A percentile compares a stretch with the other conserved stretches of the same genome.
Evolutionary conservation across 805 yeast species (phyloP).

Genomic region (Myxozyma geophila): DNA sequence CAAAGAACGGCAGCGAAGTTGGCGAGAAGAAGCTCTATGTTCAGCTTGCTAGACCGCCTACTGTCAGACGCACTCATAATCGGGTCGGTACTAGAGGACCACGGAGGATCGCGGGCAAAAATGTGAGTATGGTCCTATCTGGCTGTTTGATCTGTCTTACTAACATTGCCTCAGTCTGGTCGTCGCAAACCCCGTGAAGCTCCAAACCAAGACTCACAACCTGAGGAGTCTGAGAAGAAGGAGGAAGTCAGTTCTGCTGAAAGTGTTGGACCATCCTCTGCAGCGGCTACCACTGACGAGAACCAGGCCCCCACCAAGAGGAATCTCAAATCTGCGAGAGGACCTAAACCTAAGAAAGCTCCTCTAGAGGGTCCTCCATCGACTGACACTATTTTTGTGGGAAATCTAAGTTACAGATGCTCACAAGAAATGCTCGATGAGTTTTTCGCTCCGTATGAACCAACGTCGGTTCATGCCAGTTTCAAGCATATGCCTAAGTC

Average conservation of each 20-base stretch:
- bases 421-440: constrained; percentile 42
- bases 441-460: constrained; percentile 49
- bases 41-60: constrained; percentile 34
- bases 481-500: constrained; percentile 53
- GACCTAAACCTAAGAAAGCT: constrained; percentile 33
- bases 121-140: constrained; percentile 3
- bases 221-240: background rate
- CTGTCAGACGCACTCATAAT: constrained; percentile 9
- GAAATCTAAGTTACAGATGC: constrained; percentile 57
- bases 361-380: constrained; percentile 60
- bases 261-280: background rate
- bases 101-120: constrained; percentile 9
- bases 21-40: constrained; percentile 39
- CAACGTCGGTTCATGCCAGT: constrained; percentile 66
- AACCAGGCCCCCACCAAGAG: constrained; percentile 15
- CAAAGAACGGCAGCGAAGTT: constrained; percentile 48
- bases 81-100: constrained; percentile 15
- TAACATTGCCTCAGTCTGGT: background rate
- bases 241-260: background rate
- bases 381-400: constrained; percentile 62
- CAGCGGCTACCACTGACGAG: constrained; percentile 10
- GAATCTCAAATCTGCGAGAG: constrained; percentile 6
- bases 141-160: background rate
- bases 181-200: background rate
- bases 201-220: background rate